Evolutionary conservation across 768 basidiomycete species (phyloP), one percentile per base, ranked within the genome.

Genomic region (Collybiopsis luxurians): DNA sequence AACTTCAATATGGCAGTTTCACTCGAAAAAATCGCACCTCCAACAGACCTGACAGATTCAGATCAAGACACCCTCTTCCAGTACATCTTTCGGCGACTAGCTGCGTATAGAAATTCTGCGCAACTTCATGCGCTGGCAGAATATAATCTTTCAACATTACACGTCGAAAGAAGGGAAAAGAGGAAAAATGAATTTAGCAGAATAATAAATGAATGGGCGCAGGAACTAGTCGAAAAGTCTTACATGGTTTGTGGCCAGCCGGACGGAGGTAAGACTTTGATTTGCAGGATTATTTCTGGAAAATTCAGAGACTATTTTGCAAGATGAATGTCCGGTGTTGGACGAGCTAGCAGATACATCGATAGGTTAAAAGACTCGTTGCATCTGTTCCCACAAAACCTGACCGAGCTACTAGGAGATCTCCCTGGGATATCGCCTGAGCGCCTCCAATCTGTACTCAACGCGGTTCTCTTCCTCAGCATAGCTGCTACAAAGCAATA

Each of bases 391-490:
- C 10, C 7, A 23, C 45, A 27, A 46, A 34, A 11, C 27, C 10
- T 2, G 11, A 21, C 31, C 7, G 17, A 12, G 19, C 28, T 34
- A 10, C 15, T 24, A 49, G 48, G 60, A 1, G 71, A 73, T 44
- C 67, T 82, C 4, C 70, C 72, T 6, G 61, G 62, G 2, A 67
- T 81, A 17, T 80, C 80, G 1, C 45, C 69, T 13, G 38, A 62
- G 39, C 63, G 73, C 21, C 58, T 83, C 52, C 55, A 69, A 46
- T 71, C 76, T 62, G 66, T 84, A 62, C 61, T 83, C 53, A 79
- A 80, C 63, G 72, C 79, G 28, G 73, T 82, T 39, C 70, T 86
- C 38, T 75, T 84, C 66, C 66, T 81, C 42, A 70, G 83, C 53
- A 70, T 84, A 60, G 78, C 80, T 11, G 63, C 71, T 26, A 66